Evolutionary conservation across 305 asterid genomes (phyloP).

Genomic region (Solanum aculeatissimum): DNA sequence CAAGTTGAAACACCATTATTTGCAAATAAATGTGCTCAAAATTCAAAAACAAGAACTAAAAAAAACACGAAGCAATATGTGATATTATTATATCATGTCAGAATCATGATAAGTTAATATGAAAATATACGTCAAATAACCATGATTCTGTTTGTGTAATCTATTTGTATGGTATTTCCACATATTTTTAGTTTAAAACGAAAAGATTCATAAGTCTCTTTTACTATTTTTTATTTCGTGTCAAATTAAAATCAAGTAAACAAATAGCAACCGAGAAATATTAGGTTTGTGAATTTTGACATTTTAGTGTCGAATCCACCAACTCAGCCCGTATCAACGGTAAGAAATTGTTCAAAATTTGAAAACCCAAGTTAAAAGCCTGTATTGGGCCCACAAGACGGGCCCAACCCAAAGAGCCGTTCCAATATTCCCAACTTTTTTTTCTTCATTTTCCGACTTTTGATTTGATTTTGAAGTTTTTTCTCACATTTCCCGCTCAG

Average conservation of each 20-base stretch:
- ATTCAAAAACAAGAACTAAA: not conserved
- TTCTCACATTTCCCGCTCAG: constrained; percentile 4
- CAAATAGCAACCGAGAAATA: too few species aligned
- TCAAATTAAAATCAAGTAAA: too few species aligned
- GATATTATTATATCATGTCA: not conserved
- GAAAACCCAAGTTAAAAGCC: not conserved
- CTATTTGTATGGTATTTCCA: not conserved
- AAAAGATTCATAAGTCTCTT: not conserved
- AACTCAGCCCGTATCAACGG: not conserved
- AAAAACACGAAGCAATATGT: not conserved
- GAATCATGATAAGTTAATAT: not conserved
- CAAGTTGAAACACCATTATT: not conserved
- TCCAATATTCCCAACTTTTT: not conserved
- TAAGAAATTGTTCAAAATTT: not conserved
- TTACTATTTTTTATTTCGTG: not conserved
- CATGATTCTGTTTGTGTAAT: not conserved
- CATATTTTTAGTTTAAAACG: not conserved
- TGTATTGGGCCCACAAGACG: not conserved
- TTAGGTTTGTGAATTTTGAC: not conserved
- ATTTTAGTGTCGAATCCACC: not conserved
- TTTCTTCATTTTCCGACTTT: not conserved
- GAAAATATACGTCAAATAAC: not conserved
- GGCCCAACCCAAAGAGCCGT: constrained; percentile 7
- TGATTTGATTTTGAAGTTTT: not conserved
- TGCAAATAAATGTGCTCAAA: not conserved